These are phyloP conservation scores for Lepiota subincarnata DNA, from an alignment of 768 basidiomycete species.

Conservation along the genomic window DNA sequence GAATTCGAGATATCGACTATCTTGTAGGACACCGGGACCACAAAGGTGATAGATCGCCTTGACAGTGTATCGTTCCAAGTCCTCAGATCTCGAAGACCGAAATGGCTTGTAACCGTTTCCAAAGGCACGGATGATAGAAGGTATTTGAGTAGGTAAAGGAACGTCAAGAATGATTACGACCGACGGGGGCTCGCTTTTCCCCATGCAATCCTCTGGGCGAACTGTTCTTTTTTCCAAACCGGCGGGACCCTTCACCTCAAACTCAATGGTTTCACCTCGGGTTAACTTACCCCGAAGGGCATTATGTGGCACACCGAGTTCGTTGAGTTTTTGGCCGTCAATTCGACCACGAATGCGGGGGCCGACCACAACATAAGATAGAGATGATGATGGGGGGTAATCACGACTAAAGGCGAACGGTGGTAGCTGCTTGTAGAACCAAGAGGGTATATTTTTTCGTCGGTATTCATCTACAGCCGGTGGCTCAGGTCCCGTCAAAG, in stretches of 20 bases:
- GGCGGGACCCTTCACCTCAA: slow-evolving; percentile 40
- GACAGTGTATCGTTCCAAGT: slow-evolving; percentile 34
- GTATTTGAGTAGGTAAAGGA: slow-evolving; percentile 56
- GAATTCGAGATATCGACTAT: slow-evolving; percentile 66
- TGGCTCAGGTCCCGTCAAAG: not conserved
- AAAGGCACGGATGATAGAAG: slow-evolving; percentile 46
- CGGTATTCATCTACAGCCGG: slow-evolving; percentile 23
- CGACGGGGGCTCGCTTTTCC: slow-evolving; percentile 45
- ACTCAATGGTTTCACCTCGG: slow-evolving; percentile 58
- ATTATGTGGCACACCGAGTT: slow-evolving; percentile 60
- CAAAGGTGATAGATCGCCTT: slow-evolving; percentile 66
- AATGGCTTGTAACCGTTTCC: slow-evolving; percentile 47
- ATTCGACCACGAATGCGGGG: slow-evolving; percentile 67
- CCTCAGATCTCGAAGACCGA: slow-evolving; percentile 36
- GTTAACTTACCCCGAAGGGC: slow-evolving; percentile 56
- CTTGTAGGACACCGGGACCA: slow-evolving; percentile 65
- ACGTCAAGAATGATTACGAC: slow-evolving; percentile 69
- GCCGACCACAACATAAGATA: slow-evolving; percentile 50
- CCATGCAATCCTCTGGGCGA: slow-evolving; percentile 57
- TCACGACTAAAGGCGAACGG: slow-evolving; percentile 21
- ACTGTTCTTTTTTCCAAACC: slow-evolving; percentile 43
- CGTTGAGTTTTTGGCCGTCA: slow-evolving; percentile 57
- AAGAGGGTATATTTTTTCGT: slow-evolving; percentile 24
- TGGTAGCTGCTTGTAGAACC: slow-evolving; percentile 37
- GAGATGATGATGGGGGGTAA: slow-evolving; percentile 25